Conservation (phyloP, 768 basidiomycete genomes). For the Clathrus columnatus region DNA sequence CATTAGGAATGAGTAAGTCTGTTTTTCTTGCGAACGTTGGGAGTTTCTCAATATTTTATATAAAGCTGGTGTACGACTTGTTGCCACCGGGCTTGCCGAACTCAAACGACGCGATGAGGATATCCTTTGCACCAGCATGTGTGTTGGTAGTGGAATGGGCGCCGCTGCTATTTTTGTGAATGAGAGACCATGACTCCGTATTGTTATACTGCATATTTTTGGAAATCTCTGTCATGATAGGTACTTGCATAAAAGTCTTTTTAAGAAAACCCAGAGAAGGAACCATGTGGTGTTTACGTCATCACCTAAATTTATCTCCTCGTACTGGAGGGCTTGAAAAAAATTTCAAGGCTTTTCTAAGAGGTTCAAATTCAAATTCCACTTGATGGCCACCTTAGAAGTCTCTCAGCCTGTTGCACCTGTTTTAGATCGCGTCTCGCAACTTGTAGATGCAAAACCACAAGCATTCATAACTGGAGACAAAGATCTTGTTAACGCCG, state of each 20-base stretch:
- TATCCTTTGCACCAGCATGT: constrained; percentile 76
- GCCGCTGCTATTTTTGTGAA: constrained; percentile 76
- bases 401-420: background rate
- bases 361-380: too few species aligned
- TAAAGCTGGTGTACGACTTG: constrained; percentile 75
- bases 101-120: constrained; percentile 58
- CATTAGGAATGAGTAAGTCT: constrained; percentile 74
- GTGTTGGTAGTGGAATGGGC: constrained; percentile 81
- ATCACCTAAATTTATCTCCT: too few species aligned
- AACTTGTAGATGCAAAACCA: constrained; percentile 43
- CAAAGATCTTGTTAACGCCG: constrained; percentile 43
- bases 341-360: too few species aligned
- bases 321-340: too few species aligned
- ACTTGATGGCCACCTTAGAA: too few species aligned
- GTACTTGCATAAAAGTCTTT: too few species aligned
- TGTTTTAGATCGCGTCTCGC: background rate
- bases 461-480: constrained; percentile 50
- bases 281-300: too few species aligned
- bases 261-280: too few species aligned
- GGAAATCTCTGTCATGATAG: background rate
- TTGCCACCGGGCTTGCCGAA: constrained; percentile 82
- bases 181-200: constrained; percentile 31
- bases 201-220: background rate
- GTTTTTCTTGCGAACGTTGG: background rate
- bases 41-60: background rate